A percentile compares a stretch with the other conserved stretches of the same genome.
These are phyloP conservation scores for Chloris gayana DNA, from an alignment of 176 grass and related monocot genomes.

Conservation along the genomic window DNA sequence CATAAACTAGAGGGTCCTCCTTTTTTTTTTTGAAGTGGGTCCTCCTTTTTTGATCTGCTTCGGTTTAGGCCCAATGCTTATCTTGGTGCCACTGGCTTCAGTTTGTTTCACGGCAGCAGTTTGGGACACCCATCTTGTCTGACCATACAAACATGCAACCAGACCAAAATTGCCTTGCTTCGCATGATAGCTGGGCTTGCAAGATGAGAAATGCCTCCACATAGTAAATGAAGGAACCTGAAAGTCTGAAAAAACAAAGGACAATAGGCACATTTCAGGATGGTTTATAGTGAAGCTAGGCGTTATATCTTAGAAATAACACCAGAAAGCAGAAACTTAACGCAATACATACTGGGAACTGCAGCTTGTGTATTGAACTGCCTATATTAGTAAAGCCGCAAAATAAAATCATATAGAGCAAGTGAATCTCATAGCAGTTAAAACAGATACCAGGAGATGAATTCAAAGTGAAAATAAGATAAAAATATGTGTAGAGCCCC, in stretches of 20 bases:
- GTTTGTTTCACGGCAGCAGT: slow-evolving; percentile 57
- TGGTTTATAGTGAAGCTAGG: too few species aligned
- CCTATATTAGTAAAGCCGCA: neutral
- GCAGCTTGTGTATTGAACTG: neutral
- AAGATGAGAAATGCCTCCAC: slow-evolving; percentile 58
- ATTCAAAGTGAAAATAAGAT: neutral
- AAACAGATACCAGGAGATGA: neutral
- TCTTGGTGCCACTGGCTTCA: slow-evolving; percentile 60
- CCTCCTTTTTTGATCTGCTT: slow-evolving; percentile 64
- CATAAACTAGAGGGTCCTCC: slow-evolving; percentile 56
- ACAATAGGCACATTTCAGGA: neutral
- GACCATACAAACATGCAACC: slow-evolving; percentile 27
- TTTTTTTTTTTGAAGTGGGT: too few species aligned
- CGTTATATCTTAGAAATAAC: neutral
- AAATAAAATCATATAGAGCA: neutral
- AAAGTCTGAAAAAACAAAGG: slow-evolving; percentile 39
- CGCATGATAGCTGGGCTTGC: slow-evolving; percentile 20
- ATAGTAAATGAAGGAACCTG: slow-evolving; percentile 28
- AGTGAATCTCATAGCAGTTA: neutral
- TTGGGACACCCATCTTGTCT: slow-evolving; percentile 66
- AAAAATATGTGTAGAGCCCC: neutral
- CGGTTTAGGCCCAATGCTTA: slow-evolving; percentile 79
- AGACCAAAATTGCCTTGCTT: slow-evolving; percentile 9
- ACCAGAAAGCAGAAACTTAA: neutral
- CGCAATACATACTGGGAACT: neutral